These are phyloP conservation scores for Plasmodium reichenowi DNA, from an alignment of 169 alveolate genomes.

Conservation along the genomic window DNA sequence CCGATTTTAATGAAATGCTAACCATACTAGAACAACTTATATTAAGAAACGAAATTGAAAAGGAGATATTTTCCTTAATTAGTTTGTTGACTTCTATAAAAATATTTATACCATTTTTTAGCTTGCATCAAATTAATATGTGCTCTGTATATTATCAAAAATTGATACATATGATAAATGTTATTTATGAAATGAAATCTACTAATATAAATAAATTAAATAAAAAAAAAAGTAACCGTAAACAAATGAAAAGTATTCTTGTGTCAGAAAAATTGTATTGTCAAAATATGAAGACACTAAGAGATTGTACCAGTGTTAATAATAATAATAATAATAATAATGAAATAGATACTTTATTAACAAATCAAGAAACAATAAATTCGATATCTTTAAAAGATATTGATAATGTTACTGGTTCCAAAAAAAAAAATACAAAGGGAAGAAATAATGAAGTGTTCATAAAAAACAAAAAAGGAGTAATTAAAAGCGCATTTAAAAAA, in stretches of 20 bases:
- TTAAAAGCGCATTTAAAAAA: constrained; percentile 12
- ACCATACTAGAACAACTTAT: constrained; percentile 35
- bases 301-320: not conserved
- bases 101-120: constrained; percentile 66
- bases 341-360: not conserved
- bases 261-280: not conserved
- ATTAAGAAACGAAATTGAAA: constrained; percentile 41
- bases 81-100: constrained; percentile 42
- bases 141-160: constrained; percentile 45
- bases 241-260: not conserved
- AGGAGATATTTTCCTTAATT: constrained; percentile 50
- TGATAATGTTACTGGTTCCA: not conserved
- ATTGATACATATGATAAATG: constrained; percentile 10
- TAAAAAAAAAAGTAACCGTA: not conserved
- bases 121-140: constrained; percentile 22
- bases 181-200: not conserved
- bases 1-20: constrained; percentile 48
- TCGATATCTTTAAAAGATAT: not conserved
- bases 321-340: not conserved
- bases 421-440: not conserved
- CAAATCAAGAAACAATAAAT: not conserved
- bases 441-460: not conserved
- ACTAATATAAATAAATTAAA: not conserved
- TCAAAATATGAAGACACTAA: not conserved
- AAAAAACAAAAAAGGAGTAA: constrained; percentile 18